These are phyloP conservation scores for Pseudovirgaria hyperparasitica DNA, from an alignment of 2,329 filamentous ascomycete species.

Conservation along the genomic window DNA sequence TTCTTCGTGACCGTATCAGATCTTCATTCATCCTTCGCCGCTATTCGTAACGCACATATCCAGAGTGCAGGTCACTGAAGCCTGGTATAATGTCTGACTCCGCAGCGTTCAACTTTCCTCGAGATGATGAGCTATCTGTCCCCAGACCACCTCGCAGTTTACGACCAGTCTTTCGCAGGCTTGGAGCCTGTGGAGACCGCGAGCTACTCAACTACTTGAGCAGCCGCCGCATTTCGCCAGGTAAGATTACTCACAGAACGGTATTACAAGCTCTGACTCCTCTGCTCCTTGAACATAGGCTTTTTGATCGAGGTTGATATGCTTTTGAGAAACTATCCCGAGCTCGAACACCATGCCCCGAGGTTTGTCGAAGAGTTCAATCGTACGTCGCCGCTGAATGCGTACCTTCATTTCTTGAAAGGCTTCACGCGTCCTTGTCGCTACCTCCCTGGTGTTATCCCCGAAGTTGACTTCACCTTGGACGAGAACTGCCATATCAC, in stretches of 20 bases:
- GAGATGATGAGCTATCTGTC: too few relatives aligned
- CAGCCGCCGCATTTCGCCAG: constrained; percentile 8
- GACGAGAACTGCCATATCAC: constrained; percentile 6
- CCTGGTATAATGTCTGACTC: too few relatives aligned
- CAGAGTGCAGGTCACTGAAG: too few relatives aligned
- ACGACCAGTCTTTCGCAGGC: constrained; percentile 7
- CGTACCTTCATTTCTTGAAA: constrained; percentile 14
- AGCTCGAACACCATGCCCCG: constrained; percentile 8
- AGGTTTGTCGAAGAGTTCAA: constrained; percentile 9
- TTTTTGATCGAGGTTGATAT: constrained; percentile 16
- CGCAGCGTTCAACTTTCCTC: too few relatives aligned
- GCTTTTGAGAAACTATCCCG: constrained; percentile 11
- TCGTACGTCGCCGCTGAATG: constrained; percentile 8
- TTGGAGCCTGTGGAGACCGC: constrained; percentile 8
- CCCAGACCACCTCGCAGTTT: too few relatives aligned
- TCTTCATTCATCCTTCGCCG: too few relatives aligned
- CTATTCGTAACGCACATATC: too few relatives aligned
- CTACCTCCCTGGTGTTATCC: constrained; percentile 11
- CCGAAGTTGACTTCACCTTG: constrained; percentile 7
- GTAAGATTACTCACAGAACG: too few relatives aligned
- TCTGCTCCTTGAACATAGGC: too few relatives aligned
- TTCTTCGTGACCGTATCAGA: too few relatives aligned
- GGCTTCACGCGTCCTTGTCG: constrained; percentile 16
- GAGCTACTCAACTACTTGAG: constrained; percentile 10
- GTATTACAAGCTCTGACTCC: too few relatives aligned